Percentiles rank a stretch among this genome's conserved stretches.
phyloP scores from a whole-genome alignment of 2,329 filamentous ascomycete genomes.

The Colletotrichum orchidophilum region DNA sequence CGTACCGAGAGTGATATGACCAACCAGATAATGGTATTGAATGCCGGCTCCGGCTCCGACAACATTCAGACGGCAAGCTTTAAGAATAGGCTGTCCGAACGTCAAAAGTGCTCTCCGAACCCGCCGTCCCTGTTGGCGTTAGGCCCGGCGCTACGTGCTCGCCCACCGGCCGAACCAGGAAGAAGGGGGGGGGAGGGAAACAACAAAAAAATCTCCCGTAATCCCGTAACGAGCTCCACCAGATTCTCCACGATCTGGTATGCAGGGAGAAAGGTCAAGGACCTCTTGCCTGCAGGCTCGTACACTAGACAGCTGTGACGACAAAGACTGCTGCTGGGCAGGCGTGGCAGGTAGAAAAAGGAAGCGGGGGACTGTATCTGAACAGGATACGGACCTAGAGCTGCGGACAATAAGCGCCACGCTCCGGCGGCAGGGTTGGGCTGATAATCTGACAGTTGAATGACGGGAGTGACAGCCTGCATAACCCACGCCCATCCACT shows the following conservation, averaged over 20 bases:
- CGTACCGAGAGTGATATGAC: neutral
- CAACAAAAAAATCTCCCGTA: neutral
- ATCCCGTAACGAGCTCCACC: neutral
- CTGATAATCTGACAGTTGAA: neutral
- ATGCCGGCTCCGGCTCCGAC: neutral
- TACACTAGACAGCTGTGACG: neutral
- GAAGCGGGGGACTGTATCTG: neutral
- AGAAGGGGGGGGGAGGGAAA: too few relatives aligned
- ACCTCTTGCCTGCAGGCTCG: neutral
- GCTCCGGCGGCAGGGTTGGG: neutral
- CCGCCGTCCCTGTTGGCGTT: neutral
- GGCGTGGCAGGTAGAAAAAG: neutral
- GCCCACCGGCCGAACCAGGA: too few relatives aligned
- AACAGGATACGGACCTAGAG: too few relatives aligned
- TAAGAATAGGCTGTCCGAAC: neutral
- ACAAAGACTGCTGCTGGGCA: neutral
- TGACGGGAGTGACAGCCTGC: constrained; percentile 2
- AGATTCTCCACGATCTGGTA: neutral
- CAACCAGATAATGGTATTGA: neutral
- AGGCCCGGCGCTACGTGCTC: too few relatives aligned
- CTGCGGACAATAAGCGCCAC: neutral
- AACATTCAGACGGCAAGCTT: neutral
- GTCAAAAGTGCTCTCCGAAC: neutral
- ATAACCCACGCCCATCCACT: neutral
- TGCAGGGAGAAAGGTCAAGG: neutral